These are phyloP conservation scores for Saposhnikovia divaricata DNA, from an alignment of 129 eudicot genomes.

Conservation along the genomic window DNA sequence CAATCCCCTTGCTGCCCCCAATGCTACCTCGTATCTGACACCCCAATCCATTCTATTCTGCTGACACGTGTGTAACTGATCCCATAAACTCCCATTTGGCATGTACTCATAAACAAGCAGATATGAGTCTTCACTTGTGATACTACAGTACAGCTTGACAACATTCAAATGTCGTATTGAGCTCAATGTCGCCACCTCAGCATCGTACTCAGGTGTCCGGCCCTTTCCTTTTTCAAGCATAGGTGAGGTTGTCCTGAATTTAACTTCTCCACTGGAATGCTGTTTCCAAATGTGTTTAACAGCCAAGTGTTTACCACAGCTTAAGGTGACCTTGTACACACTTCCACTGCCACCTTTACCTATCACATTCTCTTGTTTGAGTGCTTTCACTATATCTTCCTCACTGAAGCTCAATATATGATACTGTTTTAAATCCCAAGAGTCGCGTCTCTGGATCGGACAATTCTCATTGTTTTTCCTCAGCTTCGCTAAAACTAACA, in stretches of 20 bases:
- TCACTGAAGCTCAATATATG: slow-evolving; percentile 47
- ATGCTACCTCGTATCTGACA: slow-evolving; percentile 43
- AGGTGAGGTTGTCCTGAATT: slow-evolving; percentile 32
- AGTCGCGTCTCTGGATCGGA: slow-evolving; percentile 21
- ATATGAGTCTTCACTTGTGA: slow-evolving; percentile 56
- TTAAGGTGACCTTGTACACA: slow-evolving; percentile 40
- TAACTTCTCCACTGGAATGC: slow-evolving; percentile 27
- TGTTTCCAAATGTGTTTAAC: slow-evolving; percentile 58
- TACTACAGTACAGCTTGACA: slow-evolving; percentile 58
- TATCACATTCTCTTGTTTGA: slow-evolving; percentile 44
- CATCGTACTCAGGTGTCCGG: slow-evolving; percentile 46
- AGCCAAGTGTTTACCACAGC: slow-evolving; percentile 43
- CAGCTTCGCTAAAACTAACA: slow-evolving; percentile 24
- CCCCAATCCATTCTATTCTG: slow-evolving; percentile 49
- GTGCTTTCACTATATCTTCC: slow-evolving; percentile 39
- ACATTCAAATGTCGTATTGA: slow-evolving; percentile 61
- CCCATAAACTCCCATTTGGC: slow-evolving; percentile 78
- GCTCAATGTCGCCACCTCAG: slow-evolving; percentile 59
- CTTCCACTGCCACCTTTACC: slow-evolving; percentile 65
- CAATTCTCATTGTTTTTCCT: slow-evolving; percentile 14
- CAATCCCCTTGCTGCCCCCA: slow-evolving; percentile 57
- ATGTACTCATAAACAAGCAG: slow-evolving; percentile 55
- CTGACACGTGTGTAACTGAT: slow-evolving; percentile 37
- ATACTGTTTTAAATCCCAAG: slow-evolving; percentile 54
- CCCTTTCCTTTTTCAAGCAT: slow-evolving; percentile 34